Evolutionary conservation across 129 eudicot genomes (phyloP).

Genomic region (Flaveria trinervia): DNA sequence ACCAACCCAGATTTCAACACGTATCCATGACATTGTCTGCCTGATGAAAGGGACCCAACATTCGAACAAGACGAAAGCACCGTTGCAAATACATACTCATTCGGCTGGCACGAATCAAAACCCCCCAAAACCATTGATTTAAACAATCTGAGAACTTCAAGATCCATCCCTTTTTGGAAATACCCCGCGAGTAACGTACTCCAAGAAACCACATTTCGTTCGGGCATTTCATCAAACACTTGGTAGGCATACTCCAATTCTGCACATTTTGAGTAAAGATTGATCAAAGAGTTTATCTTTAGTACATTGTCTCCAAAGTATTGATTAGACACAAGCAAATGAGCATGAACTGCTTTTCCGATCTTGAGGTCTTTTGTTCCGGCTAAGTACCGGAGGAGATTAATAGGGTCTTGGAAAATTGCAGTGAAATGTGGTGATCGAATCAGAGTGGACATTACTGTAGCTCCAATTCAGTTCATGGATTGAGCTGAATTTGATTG

Average conservation of each 20-base stretch:
- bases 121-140: constrained; percentile 40
- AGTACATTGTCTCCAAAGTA: constrained; percentile 33
- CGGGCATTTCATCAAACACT: constrained; percentile 24
- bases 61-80: constrained; percentile 54
- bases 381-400: constrained; percentile 37
- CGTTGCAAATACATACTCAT: constrained; percentile 49
- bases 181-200: constrained; percentile 49
- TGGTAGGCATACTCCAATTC: constrained; percentile 27
- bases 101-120: constrained; percentile 34
- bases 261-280: constrained; percentile 54
- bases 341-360: constrained; percentile 53
- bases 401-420: constrained; percentile 2
- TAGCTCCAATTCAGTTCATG: background rate
- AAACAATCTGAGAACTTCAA: constrained; percentile 44
- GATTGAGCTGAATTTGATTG: too few relatives aligned
- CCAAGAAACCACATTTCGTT: constrained; percentile 59
- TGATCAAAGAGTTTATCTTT: constrained; percentile 46
- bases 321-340: constrained; percentile 42
- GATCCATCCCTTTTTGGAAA: constrained; percentile 43
- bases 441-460: background rate
- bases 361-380: constrained; percentile 37
- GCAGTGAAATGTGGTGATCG: background rate
- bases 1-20: constrained; percentile 58
- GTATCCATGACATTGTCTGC: constrained; percentile 42
- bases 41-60: constrained; percentile 27